Evolutionary conservation across 768 basidiomycete species (phyloP), one percentile per base, ranked within the genome.

Genomic region (Suillus clintonianus): DNA sequence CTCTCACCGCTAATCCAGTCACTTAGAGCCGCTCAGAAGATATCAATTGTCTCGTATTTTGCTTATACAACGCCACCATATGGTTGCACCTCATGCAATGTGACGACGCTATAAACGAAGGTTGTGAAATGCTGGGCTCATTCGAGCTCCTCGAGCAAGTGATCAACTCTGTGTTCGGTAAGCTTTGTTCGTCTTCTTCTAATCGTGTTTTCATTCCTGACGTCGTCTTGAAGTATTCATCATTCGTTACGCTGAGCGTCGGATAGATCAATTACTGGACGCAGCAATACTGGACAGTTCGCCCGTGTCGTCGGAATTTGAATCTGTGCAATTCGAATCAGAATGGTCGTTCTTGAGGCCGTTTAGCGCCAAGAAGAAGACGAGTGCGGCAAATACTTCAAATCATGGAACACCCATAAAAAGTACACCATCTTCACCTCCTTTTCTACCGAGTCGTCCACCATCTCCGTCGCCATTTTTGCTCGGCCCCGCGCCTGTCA

Each of bases 111-210:
- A 88, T 94, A 68, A 88, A 85, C 63, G 86, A 87, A 63, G 86
- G 89, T 3, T 96, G 94, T 70, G 92, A 95, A 68, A 84, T 91
- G 76, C 79, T 96, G 50, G 92, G 91, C 19, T 88, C 94, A 4
- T 90, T 96, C 63, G 86, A 88, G 57, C 85, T 97, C 69, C 86
- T 98, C 61, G 92, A 95, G 76, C 95, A 97, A 76, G 87, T 97
- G 27, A 85, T 97, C 62, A 95, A 97, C 75, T 95, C 96, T 41
- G 91, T 97, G 51, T 97, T 95, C 73, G 95, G 95, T 96, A 72
- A 66, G 80, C 67, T 5, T 22, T 61, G 55, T 22, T 24, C 34
- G 22, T 60, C 60, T 27, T 65, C 41, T 39, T 59, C 60, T 51
- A 27, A 27, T 45, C 7, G 27, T 60, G 36, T 41, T 22, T 69